Percentiles rank a stretch among this genome's conserved stretches.
Conservation (phyloP, 2,329 filamentous ascomycete genomes). For the Colletotrichum nymphaeae region DNA sequence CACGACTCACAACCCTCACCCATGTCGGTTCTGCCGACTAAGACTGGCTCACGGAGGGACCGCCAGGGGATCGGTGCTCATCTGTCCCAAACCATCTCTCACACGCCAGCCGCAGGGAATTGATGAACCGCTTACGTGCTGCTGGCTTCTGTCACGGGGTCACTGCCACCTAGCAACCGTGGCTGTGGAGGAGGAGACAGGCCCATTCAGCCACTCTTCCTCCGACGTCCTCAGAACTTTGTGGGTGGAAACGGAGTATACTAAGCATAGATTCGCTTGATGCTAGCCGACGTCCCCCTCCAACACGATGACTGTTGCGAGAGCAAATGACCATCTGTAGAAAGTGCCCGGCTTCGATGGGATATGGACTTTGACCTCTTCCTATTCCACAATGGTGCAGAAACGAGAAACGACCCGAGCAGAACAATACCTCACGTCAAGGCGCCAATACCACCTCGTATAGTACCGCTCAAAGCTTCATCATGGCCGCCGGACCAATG, state of each 20-base stretch:
- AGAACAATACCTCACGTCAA: neutral
- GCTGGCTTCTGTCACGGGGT: neutral
- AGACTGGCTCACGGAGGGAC: neutral
- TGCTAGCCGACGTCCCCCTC: neutral
- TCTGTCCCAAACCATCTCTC: slow-evolving; percentile 15
- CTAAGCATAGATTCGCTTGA: neutral
- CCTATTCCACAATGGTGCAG: neutral
- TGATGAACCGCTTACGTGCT: slow-evolving; percentile 10
- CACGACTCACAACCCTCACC: neutral
- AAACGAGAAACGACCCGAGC: neutral
- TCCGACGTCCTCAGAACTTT: neutral
- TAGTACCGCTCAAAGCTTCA: neutral
- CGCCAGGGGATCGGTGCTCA: neutral
- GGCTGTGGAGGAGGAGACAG: neutral
- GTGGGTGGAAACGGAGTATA: neutral
- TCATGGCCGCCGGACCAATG: neutral
- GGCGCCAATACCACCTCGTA: neutral
- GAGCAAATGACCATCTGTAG: neutral
- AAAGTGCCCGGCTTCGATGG: neutral
- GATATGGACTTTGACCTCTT: neutral
- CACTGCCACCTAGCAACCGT: neutral
- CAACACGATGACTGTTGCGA: neutral
- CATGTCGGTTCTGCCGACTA: neutral
- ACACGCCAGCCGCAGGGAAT: slow-evolving; percentile 20
- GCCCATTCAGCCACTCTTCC: neutral